phyloP scores from a whole-genome alignment of 441 rosid genomes.

The Brassica balearica region DNA sequence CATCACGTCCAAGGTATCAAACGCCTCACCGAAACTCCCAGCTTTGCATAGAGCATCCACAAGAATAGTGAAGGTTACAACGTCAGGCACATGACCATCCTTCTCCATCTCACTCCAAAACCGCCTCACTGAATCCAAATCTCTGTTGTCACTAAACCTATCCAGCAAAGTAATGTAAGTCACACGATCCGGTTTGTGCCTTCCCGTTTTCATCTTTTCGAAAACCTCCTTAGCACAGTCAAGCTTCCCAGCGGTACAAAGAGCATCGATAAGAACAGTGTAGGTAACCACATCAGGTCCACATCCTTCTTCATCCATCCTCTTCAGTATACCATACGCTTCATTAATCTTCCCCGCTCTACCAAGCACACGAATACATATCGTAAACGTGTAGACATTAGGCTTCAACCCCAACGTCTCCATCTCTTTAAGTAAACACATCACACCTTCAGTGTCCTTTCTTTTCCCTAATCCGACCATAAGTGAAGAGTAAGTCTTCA shows the following conservation, averaged over 20 bases:
- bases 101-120: conserved; percentile 90
- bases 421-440: conserved; percentile 86
- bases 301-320: conserved; percentile 91
- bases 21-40: conserved; percentile 71
- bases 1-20: conserved; percentile 71
- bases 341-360: conserved; percentile 80
- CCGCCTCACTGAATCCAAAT: conserved; percentile 64
- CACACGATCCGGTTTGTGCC: conserved; percentile 84
- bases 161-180: conserved; percentile 87
- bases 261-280: conserved; percentile 90
- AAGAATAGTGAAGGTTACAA: conserved; percentile 80
- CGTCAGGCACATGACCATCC: conserved; percentile 86
- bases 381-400: conserved; percentile 86
- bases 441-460: conserved; percentile 70
- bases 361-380: conserved; percentile 89
- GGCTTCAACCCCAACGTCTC: conserved; percentile 85
- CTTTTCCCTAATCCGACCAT: conserved; percentile 94
- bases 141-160: conserved; percentile 76
- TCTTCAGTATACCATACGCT: conserved; percentile 68
- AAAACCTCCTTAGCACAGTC: conserved; percentile 68
- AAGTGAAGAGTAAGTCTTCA: conserved; percentile 92
- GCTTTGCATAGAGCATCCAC: conserved; percentile 80
- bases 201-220: conserved; percentile 72
- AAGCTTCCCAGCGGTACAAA: conserved; percentile 78
- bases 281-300: conserved; percentile 90